Percentiles rank a stretch among this genome's conserved stretches.
These are phyloP conservation scores for Barnettozyma sucrosica DNA, from an alignment of 805 yeast genomes.

Conservation along the genomic window DNA sequence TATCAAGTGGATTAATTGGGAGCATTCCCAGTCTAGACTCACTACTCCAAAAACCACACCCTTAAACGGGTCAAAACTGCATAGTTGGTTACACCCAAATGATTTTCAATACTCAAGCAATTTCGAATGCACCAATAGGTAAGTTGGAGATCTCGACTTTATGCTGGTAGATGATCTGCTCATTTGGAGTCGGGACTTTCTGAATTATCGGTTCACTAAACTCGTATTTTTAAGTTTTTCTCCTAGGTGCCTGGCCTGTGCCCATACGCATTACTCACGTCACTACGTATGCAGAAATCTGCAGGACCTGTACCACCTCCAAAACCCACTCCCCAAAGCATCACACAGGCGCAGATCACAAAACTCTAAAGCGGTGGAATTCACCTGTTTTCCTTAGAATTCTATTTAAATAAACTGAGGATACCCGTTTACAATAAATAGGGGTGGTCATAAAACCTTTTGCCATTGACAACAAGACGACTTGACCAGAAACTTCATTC, in stretches of 20 bases:
- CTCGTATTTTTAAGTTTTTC: not conserved
- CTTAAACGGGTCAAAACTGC: too few species aligned
- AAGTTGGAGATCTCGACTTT: too few species aligned
- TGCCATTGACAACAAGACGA: not conserved
- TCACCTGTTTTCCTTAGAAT: not conserved
- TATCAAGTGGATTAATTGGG: too few species aligned
- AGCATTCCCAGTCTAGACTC: too few species aligned
- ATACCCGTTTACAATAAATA: not conserved
- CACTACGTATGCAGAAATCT: not conserved
- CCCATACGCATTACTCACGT: not conserved
- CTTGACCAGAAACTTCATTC: not conserved
- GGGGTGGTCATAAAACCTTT: too few species aligned
- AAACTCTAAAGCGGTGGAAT: not conserved
- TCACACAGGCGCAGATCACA: slow-evolving; percentile 1
- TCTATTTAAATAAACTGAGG: slow-evolving; percentile 1
- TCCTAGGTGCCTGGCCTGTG: not conserved
- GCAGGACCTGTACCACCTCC: not conserved
- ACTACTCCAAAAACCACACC: too few species aligned
- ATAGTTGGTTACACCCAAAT: too few species aligned
- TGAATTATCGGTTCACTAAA: too few species aligned
- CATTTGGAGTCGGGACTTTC: too few species aligned
- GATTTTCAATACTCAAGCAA: too few species aligned
- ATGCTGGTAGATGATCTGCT: too few species aligned
- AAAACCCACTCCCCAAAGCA: not conserved
- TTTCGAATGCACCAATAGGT: too few species aligned